Base-by-base conservation (phyloP, 2,329 filamentous ascomycete species). In the Hypoxylon sp. region DNA sequence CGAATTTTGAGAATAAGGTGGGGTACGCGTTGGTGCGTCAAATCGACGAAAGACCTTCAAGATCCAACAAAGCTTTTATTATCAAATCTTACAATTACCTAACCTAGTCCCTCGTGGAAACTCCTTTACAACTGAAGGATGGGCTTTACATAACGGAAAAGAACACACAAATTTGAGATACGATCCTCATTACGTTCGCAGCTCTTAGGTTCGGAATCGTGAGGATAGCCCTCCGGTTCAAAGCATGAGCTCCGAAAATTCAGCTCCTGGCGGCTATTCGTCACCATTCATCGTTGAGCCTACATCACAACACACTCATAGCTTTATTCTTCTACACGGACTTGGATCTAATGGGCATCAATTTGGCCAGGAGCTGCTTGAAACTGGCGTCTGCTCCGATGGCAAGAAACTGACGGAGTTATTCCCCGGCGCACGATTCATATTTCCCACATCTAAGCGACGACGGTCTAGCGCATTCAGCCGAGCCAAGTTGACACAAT, bases 401-500 rank as follows among this genome's bases (percentile, higher is more conserved):
- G 79, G 75, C 1, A 51, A 59, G 3, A 74, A 42, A 1, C 66
- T 82, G 0, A 31, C 89, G 2, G 55, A 74, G 0, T 39, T 78
- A 4, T 66, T 81, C 3, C 79, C 79, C 0, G 72, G 79, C 5
- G 79, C 81, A 1, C 83, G 82, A 66, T 87, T 86, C 64, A 75
- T 88, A 47, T 87, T 87, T 61, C 85, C 85, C 0, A 86, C 85
- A 0, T 80, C 86, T 0, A 79, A 76, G 4, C 81, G 80, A 14
- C 79, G 83, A 0, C 81, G 82, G 6, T 82, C 85, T 0, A 80
- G 74, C 0, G 77, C 79, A 2, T 82, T 85, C 44, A 80, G 82
- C 9, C 80, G 81, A 2, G 75, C 79, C 0, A 77, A 77, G 13
- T 80, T 86, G 33, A 82, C 82, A 4, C 83, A 85, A 71, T 88